Conservation (phyloP, 306 rosid species). For the Castanopsis chinensis region DNA sequence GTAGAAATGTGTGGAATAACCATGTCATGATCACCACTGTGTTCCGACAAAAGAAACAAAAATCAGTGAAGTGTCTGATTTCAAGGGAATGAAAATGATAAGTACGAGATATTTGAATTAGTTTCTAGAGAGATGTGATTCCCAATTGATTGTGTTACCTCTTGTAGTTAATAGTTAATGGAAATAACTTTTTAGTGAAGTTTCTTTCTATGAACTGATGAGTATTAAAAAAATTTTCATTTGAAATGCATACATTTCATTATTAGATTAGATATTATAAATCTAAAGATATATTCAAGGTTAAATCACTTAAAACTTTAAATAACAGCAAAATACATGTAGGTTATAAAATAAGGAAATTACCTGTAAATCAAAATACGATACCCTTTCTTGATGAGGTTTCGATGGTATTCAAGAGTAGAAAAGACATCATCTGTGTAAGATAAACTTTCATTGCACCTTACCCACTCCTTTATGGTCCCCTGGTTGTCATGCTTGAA, state of each 20-base stretch:
- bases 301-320: too few relatives aligned
- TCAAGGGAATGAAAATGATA: neutral
- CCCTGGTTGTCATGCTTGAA: constrained; percentile 21
- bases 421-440: neutral
- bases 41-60: neutral
- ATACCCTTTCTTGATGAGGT: neutral
- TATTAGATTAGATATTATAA: too few relatives aligned
- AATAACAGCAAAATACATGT: too few relatives aligned
- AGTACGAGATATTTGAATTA: too few relatives aligned
- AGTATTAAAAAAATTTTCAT: too few relatives aligned
- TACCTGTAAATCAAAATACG: constrained; percentile 24
- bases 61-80: neutral
- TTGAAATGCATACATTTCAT: too few relatives aligned
- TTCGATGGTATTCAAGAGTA: constrained; percentile 13
- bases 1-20: constrained; percentile 33
- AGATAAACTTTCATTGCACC: constrained; percentile 20
- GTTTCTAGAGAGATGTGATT: too few relatives aligned
- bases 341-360: neutral
- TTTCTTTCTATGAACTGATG: too few relatives aligned
- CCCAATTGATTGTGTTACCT: too few relatives aligned
- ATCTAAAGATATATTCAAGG: too few relatives aligned
- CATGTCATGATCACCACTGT: constrained; percentile 49
- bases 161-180: too few relatives aligned
- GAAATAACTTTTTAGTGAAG: too few relatives aligned
- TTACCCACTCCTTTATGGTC: constrained; percentile 19